phyloP scores from a whole-genome alignment of 495 filamentous ascomycete genomes.

The Trichoderma orchidacearum region DNA sequence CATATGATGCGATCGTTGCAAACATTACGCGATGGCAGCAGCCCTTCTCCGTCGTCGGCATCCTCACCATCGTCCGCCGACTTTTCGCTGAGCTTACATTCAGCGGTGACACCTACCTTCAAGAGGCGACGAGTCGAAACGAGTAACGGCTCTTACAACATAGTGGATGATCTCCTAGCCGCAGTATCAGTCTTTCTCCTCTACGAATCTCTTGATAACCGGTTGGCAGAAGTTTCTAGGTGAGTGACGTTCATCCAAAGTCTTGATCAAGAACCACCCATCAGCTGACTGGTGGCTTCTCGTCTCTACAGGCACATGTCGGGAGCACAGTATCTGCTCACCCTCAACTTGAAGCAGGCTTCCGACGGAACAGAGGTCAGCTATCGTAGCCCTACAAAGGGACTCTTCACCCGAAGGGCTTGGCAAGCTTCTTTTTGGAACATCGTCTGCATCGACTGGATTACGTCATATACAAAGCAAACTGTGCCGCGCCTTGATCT shows the following conservation, averaged over 20 bases:
- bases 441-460: not conserved
- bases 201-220: not conserved
- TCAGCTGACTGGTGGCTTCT: not conserved
- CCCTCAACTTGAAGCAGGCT: not conserved
- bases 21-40: not conserved
- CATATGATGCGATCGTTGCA: not conserved
- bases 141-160: not conserved
- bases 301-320: not conserved
- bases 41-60: not conserved
- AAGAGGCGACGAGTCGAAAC: not conserved
- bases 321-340: not conserved
- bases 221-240: not conserved
- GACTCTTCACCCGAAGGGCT: not conserved
- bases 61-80: not conserved
- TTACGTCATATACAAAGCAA: not conserved
- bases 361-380: not conserved
- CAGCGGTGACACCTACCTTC: not conserved
- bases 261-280: no score
- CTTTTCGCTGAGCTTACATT: not conserved
- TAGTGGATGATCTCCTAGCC: not conserved
- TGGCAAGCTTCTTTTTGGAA: not conserved
- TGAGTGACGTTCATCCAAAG: not conserved
- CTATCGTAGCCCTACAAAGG: not conserved
- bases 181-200: not conserved
- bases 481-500: not conserved